Evolutionary conservation across 495 filamentous ascomycete species (phyloP).

Genomic region (Trichoderma reesei): DNA sequence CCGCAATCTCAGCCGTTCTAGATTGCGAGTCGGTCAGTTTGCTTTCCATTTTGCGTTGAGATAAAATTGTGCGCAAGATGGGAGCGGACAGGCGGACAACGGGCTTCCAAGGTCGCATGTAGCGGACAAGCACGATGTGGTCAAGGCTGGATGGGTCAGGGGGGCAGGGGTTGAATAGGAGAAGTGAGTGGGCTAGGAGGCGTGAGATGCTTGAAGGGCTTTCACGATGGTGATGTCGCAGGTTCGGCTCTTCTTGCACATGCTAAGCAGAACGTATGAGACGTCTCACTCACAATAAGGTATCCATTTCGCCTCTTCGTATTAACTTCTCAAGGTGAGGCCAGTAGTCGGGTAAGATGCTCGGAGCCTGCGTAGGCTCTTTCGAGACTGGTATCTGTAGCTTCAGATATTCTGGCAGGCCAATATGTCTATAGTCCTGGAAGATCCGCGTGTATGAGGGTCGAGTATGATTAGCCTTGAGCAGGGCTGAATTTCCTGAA

Average conservation of each 20-base stretch:
- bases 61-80: neutral
- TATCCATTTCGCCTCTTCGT: neutral
- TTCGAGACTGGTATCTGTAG: neutral
- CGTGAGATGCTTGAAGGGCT: too few species aligned
- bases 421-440: too few species aligned
- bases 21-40: neutral
- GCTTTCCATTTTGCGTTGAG: neutral
- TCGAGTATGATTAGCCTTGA: too few species aligned
- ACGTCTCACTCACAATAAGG: constrained; percentile 2
- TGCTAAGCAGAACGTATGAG: neutral
- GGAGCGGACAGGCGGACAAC: neutral
- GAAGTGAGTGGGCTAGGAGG: too few species aligned
- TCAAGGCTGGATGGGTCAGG: too few species aligned
- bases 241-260: neutral
- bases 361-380: neutral
- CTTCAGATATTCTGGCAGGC: too few species aligned
- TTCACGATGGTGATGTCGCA: neutral
- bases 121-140: too few species aligned
- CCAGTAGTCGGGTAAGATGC: neutral
- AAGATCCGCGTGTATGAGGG: too few species aligned
- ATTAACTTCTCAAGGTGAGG: too few species aligned
- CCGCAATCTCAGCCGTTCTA: constrained; percentile 78
- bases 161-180: too few species aligned
- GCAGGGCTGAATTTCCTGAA: neutral
- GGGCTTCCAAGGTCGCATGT: too few species aligned